Conservation (phyloP, 805 yeast genomes). For the Barnettozyma salicaria region DNA sequence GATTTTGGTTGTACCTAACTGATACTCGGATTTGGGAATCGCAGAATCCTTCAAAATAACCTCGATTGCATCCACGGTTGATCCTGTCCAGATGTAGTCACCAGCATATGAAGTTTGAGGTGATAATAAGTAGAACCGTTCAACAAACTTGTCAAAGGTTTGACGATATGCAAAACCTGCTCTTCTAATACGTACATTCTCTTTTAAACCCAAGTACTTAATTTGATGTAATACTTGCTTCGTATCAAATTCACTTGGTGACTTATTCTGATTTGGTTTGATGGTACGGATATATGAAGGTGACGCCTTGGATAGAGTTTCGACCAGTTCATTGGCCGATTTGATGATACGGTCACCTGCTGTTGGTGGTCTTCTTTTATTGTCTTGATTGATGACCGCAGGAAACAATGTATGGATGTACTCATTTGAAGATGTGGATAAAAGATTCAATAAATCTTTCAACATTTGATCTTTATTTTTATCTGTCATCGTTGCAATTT, state of each 20-base stretch:
- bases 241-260: constrained; percentile 84
- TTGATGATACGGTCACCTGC: constrained; percentile 92
- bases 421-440: constrained; percentile 61
- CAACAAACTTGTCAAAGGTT: constrained; percentile 92
- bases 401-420: constrained; percentile 63
- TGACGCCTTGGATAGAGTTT: constrained; percentile 81
- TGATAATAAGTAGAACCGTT: constrained; percentile 83
- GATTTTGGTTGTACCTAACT: constrained; percentile 85
- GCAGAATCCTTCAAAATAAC: constrained; percentile 52
- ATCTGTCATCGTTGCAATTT: constrained; percentile 85
- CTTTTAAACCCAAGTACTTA: constrained; percentile 92
- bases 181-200: constrained; percentile 94
- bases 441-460: constrained; percentile 77
- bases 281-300: constrained; percentile 97
- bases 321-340: constrained; percentile 86
- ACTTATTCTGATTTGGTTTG: constrained; percentile 91
- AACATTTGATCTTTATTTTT: constrained; percentile 93
- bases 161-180: constrained; percentile 99
- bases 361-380: constrained; percentile 85
- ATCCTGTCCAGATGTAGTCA: constrained; percentile 62
- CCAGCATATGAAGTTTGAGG: constrained; percentile 91
- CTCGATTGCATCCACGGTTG: constrained; percentile 46
- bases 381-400: constrained; percentile 54
- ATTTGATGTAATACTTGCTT: constrained; percentile 92
- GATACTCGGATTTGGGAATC: constrained; percentile 78